Evolutionary conservation across 2,329 filamentous ascomycete species (phyloP), one percentile per base, ranked within the genome.

Genomic region (Paraphoma sp.): DNA sequence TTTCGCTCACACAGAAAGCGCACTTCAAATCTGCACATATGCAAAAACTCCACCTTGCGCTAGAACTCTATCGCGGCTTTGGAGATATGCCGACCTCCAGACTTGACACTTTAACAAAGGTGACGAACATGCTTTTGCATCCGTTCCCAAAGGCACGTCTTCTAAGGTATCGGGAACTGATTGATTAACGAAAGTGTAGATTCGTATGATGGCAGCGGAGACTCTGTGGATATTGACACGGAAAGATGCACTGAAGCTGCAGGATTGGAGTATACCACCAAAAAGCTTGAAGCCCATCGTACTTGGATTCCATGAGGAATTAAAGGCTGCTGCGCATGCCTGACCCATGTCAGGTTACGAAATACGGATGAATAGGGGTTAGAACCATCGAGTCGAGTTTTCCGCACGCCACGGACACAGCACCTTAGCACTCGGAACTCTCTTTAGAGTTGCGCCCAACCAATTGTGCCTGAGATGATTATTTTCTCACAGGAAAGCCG

Each of bases 1-100:
- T 93, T 56, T 80, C 87, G 6, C 81, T 87, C 36, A 86, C 89
- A 4, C 92, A 96, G 69, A 92, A 89, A 75, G 85, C 90, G 0
- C 90, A 93, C 61, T 93, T 90, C 80, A 94, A 93, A 77, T 90
- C 89, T 1, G 87, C 89, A 17, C 95, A 92, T 72, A 86, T 97
- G 43, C 86, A 88, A 48, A 94, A 95, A 74, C 82, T 98, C 1
- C 86, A 92, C 71, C 90, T 92, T 0, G 92, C 91, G 18, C 80
- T 96, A 58, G 89, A 89, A 68, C 85, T 95, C 11, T 98, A 97
- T 76, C 86, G 88, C 2, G 87, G 87, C 0, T 78, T 97, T 28
- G 86, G 87, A 4, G 67, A 71, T n/a, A 73, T 83, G n/a, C 76
- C 80, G 23, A 78, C 79, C 0, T 77, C 86, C 7, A 77, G 79